phyloP scores from a whole-genome alignment of 1,284 basidiomycete genomes.

The Apiotrichum domesticum region DNA sequence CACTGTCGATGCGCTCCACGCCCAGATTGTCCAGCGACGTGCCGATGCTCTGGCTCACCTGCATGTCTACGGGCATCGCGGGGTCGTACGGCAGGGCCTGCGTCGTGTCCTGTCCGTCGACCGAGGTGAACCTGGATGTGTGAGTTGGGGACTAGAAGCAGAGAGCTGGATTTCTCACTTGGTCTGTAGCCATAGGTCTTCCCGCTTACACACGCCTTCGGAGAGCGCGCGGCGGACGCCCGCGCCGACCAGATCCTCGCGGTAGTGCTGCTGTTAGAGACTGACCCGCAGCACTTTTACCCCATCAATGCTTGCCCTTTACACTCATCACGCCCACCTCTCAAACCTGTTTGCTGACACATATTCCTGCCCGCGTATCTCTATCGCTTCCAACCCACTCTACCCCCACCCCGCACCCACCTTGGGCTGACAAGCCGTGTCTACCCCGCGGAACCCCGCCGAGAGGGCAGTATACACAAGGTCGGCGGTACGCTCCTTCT shows the following conservation, averaged over 20 bases:
- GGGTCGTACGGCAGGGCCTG: conserved; percentile 68
- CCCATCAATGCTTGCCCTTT: no score
- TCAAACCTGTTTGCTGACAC: no score
- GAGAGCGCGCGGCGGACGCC: conserved; percentile 56
- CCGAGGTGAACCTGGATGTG: conserved; percentile 58
- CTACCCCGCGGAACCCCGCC: conserved; percentile 68
- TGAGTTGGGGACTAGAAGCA: neutral
- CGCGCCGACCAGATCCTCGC: conserved; percentile 70
- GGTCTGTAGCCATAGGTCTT: conserved; percentile 65
- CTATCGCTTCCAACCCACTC: no score
- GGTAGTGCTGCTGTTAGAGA: conserved; percentile 4
- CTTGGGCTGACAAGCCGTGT: conserved; percentile 69
- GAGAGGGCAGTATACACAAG: conserved; percentile 65
- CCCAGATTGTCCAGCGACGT: conserved; percentile 61
- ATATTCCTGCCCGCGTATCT: no score
- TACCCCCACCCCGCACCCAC: conserved; percentile 41
- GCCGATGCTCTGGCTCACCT: conserved; percentile 60
- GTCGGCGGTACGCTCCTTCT: conserved; percentile 61
- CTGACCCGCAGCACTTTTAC: neutral
- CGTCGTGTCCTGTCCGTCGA: conserved; percentile 61
- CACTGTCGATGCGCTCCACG: conserved; percentile 64
- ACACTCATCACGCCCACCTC: no score
- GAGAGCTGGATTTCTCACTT: conserved; percentile 52
- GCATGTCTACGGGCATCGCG: conserved; percentile 53
- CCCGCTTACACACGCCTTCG: conserved; percentile 56